These are phyloP conservation scores for Solanum etuberosum DNA, from an alignment of 257 asterid genomes.

Conservation along the genomic window DNA sequence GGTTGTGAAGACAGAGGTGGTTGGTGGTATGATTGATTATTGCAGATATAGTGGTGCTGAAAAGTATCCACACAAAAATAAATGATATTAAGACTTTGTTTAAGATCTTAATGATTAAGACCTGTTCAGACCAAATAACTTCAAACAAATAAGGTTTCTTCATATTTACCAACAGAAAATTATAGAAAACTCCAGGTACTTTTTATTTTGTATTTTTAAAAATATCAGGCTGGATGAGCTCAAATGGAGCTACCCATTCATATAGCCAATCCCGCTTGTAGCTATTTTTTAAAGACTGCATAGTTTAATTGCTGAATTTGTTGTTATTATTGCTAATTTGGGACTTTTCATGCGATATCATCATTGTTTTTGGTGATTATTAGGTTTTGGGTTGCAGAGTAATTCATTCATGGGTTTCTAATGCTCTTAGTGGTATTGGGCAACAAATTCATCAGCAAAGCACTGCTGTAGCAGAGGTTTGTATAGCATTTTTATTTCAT, in stretches of 20 bases:
- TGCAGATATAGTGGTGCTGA: background rate
- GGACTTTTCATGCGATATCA: conserved; percentile 12
- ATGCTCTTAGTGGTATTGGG: conserved; percentile 40
- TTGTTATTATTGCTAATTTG: background rate
- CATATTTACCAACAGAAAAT: background rate
- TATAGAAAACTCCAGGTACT: background rate
- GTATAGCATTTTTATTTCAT: conserved; percentile 7
- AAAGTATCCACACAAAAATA: background rate
- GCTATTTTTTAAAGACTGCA: background rate
- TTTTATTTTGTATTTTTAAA: background rate
- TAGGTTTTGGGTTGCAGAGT: conserved; percentile 84
- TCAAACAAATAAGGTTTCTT: background rate
- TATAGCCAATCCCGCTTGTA: background rate
- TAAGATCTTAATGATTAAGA: background rate
- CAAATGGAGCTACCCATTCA: background rate
- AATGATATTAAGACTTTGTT: background rate
- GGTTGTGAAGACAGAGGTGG: background rate
- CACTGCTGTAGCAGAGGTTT: conserved; percentile 46
- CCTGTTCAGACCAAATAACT: background rate
- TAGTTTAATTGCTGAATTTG: background rate
- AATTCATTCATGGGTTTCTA: conserved; percentile 73
- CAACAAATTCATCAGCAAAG: conserved; percentile 43
- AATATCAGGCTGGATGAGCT: background rate
- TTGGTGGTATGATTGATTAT: background rate
- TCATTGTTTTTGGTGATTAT: conserved; percentile 44